Base-by-base conservation (phyloP, 495 filamentous ascomycete species). In the Corynascus novoguineensis region DNA sequence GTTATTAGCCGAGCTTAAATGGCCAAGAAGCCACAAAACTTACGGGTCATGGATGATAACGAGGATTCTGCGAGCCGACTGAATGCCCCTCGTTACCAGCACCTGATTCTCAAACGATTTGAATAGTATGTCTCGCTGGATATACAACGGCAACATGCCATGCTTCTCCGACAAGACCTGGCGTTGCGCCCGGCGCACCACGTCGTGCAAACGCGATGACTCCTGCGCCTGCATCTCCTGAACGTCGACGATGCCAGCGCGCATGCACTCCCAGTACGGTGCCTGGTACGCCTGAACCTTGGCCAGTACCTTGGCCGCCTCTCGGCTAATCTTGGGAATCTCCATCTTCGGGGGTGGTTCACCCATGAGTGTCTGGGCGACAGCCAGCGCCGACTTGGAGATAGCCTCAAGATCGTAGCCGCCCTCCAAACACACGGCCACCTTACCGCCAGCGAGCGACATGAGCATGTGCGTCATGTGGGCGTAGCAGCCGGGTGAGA, bases 401-500 rank as follows among this genome's bases (percentile, higher is more conserved):
- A 99, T 97, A 1, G 95, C 92, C 10, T 81, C 76, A 42, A 97
- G 83, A 63, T 99, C 96, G 68, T 99, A 99, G 19, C 93, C 93
- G 49, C 93, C 93, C 78, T 95, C 93, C 14, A 98, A 75, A 65
- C 92, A 96, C 24, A 95, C 90, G 10, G 88, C 89, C 44, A 97
- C 78, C 67, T 93, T 96, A 35, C 93, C 93, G 42, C 84, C 77
- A 3, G 93, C 92, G n/a, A 99, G 81, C 12, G 86, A 86, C 91
- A 97, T 97, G 17, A 99, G 80, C 92, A 97, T 96, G 65, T 96
- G 89, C 9, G 95, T 97, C 93, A 99, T 97, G 64, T 97, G 92
- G 19, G 90, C 90, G 68, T 97, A 99, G 65, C 95, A 92, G 22
- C 84, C 71, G 0, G 93, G 93, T 0, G 90, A 85, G 5, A 97